phyloP scores from a whole-genome alignment of 2,329 filamentous ascomycete genomes.

The Dichotomopilus funicola region DNA sequence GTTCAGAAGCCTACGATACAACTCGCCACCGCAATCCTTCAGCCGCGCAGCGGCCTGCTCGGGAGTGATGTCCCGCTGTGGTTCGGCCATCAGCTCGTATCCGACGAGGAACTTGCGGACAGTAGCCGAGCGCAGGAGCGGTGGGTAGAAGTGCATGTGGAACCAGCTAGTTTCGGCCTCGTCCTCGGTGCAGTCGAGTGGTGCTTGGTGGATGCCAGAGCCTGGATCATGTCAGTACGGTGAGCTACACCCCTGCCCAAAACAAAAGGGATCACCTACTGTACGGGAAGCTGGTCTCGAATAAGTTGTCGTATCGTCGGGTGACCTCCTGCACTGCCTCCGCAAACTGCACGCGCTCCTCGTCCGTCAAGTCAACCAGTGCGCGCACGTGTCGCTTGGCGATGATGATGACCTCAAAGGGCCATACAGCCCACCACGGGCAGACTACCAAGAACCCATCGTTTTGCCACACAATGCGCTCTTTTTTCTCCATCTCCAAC shows the following conservation, averaged over 20 bases:
- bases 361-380: conserved; percentile 69
- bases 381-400: conserved; percentile 78
- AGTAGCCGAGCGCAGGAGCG: conserved; percentile 82
- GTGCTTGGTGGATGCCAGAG: conserved; percentile 94
- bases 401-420: conserved; percentile 89
- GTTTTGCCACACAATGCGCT: conserved; percentile 87
- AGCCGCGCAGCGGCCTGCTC: conserved; percentile 84
- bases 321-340: conserved; percentile 84
- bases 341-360: conserved; percentile 68
- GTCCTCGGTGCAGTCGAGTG: conserved; percentile 70
- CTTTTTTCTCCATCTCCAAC: conserved; percentile 72
- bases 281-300: conserved; percentile 95
- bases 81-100: conserved; percentile 93
- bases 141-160: conserved; percentile 97
- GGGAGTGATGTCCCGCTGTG: conserved; percentile 95
- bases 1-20: conserved; percentile 66
- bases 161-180: conserved; percentile 85
- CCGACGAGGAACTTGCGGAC: conserved; percentile 95
- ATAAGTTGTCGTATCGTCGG: conserved; percentile 89
- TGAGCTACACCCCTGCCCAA: neutral
- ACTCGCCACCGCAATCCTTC: conserved; percentile 66
- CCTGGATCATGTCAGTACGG: conserved; percentile 39
- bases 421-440: conserved; percentile 98
- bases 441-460: conserved; percentile 77
- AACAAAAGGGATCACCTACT: conserved; percentile 45